Evolutionary conservation across 192 early-diverging fungal species (phyloP).

Genomic region (Backusella mclennaniae): DNA sequence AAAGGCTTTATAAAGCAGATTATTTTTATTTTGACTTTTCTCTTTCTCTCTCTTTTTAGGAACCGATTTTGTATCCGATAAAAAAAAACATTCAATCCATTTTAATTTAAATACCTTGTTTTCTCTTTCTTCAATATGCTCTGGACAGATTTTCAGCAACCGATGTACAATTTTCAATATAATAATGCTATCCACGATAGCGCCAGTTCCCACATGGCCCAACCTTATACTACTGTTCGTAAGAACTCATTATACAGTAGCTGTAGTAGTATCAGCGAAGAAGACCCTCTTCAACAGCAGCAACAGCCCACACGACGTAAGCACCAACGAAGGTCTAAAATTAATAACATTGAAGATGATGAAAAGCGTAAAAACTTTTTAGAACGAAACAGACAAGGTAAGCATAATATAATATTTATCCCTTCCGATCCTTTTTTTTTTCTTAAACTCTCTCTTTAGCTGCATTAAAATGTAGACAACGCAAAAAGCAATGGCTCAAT

Average conservation of each 20-base stretch:
- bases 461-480: slow-evolving; percentile 88
- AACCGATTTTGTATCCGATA: not conserved
- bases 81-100: not conserved
- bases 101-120: not conserved
- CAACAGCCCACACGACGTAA: not conserved
- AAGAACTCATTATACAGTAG: slow-evolving; percentile 1
- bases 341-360: slow-evolving; percentile 40
- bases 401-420: not conserved
- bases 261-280: not conserved
- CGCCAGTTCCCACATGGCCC: not conserved
- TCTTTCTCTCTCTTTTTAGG: not conserved
- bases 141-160: slow-evolving; percentile 4
- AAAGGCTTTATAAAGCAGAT: not conserved
- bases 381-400: slow-evolving; percentile 86
- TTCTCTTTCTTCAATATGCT: not conserved
- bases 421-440: not conserved
- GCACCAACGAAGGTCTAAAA: not conserved
- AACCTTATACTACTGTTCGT: not conserved
- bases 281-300: not conserved
- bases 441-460: slow-evolving; percentile 42
- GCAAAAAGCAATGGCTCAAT: slow-evolving; percentile 90
- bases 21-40: not conserved
- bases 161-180: not conserved
- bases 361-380: slow-evolving; percentile 80
- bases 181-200: not conserved